Evolutionary conservation across 2,329 filamentous ascomycete genomes (phyloP).

Genomic region (Apiospora saccharicola): DNA sequence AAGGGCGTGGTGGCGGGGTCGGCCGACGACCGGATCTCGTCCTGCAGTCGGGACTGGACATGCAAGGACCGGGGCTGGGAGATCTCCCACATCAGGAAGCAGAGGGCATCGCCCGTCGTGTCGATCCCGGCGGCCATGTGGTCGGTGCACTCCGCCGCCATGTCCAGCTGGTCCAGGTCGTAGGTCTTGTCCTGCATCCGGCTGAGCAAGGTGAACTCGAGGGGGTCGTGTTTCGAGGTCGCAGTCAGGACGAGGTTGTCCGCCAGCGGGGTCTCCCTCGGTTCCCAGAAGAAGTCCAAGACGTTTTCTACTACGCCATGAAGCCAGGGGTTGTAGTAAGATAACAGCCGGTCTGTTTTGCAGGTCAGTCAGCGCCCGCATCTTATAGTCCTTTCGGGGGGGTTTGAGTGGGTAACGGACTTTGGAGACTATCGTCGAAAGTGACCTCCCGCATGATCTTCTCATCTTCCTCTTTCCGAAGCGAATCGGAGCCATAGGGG

Average conservation of each 20-base stretch:
- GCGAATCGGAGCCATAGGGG: conserved; percentile 67
- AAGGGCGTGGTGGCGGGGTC: conserved; percentile 43
- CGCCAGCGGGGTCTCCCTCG: conserved; percentile 64
- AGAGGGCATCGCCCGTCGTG: conserved; percentile 73
- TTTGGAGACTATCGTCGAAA: conserved; percentile 71
- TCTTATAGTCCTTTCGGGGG: too few relatives aligned
- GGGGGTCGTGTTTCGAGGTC: conserved; percentile 53
- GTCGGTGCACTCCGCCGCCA: conserved; percentile 73
- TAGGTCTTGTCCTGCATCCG: conserved; percentile 62
- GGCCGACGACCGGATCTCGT: conserved; percentile 56
- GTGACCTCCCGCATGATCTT: conserved; percentile 74
- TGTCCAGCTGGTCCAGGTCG: conserved; percentile 59
- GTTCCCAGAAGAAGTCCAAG: conserved; percentile 58
- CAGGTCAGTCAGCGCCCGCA: conserved; percentile 25
- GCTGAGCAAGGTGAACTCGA: conserved; percentile 64
- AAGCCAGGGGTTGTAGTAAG: conserved; percentile 62
- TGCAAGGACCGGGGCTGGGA: conserved; percentile 63
- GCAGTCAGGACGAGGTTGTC: conserved; percentile 65
- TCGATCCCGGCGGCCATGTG: conserved; percentile 78
- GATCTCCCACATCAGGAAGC: conserved; percentile 76
- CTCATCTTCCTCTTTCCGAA: conserved; percentile 62
- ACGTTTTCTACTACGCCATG: conserved; percentile 55
- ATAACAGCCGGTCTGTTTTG: conserved; percentile 63
- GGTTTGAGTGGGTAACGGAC: conserved; percentile 55
- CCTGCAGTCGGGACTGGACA: conserved; percentile 59